Evolutionary conservation across 208 protist genomes (phyloP).

Genomic region (Acanthamoeba castellanii): DNA sequence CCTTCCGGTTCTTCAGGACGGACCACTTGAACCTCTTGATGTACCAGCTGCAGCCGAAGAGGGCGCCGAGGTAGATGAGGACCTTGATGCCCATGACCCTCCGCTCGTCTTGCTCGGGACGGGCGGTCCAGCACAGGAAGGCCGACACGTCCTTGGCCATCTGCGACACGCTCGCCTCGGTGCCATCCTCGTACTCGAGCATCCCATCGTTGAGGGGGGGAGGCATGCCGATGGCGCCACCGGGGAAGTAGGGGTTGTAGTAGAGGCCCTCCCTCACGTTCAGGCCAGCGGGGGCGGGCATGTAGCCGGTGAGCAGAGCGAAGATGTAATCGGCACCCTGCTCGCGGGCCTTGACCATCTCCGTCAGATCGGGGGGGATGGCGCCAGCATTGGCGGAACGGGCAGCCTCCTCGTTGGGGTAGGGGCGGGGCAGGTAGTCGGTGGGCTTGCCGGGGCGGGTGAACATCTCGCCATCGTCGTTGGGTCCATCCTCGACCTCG

Average conservation of each 20-base stretch:
- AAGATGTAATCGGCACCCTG: conserved; percentile 98
- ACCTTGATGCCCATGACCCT: conserved; percentile 88
- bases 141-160: conserved; percentile 98
- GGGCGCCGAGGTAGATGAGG: conserved; percentile 75
- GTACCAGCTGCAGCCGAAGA: conserved; percentile 83
- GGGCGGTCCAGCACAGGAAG: conserved; percentile 94
- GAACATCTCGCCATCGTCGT: conserved; percentile 97
- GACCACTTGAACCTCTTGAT: conserved; percentile 92
- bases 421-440: conserved; percentile 97
- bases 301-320: conserved; percentile 97
- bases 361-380: conserved; percentile 97
- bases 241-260: conserved; percentile 99
- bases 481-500: conserved; percentile 95
- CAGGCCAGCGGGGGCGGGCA: conserved; percentile 91
- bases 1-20: conserved; percentile 87
- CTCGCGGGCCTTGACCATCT: conserved; percentile 96
- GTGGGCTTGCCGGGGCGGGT: conserved; percentile 96
- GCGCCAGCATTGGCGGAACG: conserved; percentile 97
- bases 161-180: conserved; percentile 96
- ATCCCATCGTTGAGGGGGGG: conserved; percentile 95
- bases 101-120: conserved; percentile 92
- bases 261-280: conserved; percentile 96
- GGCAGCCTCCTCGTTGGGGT: conserved; percentile 97
- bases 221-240: conserved; percentile 97
- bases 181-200: conserved; percentile 98